phyloP scores from a whole-genome alignment of 2,329 filamentous ascomycete genomes.

The Pestalotiopsis sp. region DNA sequence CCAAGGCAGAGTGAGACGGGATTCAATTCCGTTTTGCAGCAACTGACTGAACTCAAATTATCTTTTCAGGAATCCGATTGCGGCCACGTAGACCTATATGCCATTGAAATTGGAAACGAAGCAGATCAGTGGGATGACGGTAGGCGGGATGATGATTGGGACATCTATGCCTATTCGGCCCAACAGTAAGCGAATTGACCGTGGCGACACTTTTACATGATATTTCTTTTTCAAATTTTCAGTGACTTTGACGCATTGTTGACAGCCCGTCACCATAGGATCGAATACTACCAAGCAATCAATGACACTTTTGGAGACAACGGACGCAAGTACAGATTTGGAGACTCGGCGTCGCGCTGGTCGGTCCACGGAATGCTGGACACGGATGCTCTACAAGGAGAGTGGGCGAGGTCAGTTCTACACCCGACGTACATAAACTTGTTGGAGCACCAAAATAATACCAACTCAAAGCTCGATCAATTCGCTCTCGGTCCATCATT shows the following conservation, averaged over 20 bases:
- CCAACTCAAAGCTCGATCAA: not conserved
- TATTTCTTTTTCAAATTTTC: not conserved
- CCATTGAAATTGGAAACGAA: not conserved
- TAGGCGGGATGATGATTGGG: not conserved
- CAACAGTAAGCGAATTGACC: not conserved
- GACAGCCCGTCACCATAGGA: not conserved
- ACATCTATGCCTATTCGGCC: not conserved
- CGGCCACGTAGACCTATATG: not conserved
- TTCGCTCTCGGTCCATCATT: not conserved
- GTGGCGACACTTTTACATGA: not conserved
- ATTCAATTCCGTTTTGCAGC: not conserved
- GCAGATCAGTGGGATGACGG: not conserved
- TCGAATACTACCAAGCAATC: not conserved
- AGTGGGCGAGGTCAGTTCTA: not conserved
- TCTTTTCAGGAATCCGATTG: not conserved
- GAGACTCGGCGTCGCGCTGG: not conserved
- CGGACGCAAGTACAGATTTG: not conserved
- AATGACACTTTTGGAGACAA: not conserved
- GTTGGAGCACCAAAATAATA: not conserved
- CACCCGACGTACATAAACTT: not conserved
- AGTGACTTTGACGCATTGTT: not conserved
- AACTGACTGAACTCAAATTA: not conserved
- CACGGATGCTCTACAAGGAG: not conserved
- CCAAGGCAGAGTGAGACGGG: not conserved
- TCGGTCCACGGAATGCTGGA: not conserved